Base-by-base conservation (phyloP, 306 rosid genomes). In the Pueraria montana region DNA sequence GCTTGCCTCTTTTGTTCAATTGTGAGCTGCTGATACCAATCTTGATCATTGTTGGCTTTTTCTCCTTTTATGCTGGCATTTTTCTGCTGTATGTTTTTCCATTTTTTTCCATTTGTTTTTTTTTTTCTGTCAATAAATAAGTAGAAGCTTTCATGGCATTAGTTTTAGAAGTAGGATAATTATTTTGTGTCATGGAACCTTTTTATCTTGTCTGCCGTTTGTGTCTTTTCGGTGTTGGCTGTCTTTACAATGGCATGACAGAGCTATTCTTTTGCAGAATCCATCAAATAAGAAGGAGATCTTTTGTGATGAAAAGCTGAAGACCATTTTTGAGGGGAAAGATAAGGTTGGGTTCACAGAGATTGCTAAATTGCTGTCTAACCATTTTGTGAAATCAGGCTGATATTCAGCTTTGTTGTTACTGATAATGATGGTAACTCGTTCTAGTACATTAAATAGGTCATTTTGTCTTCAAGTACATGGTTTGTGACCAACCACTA, bases 291-390 rank as follows among this genome's bases (percentile, higher is more conserved):
- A 90, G 88, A 92, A 49, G 88, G 91, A 87, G 86, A 82, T 92
- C 72, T 56, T 81, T 27, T 92, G 96, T 76, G 96, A 92, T 78
- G 94, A 71, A 14, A 92, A 88, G 86, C 76, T 92, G 83, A 92
- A 92, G 92, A 74, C 92, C 48, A 86, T 92, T n/a, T 92, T 92
- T 64, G 85, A 66, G 27, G 93, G 94, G 71, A 90, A 90, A 73
- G 96, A 90, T 8, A 82, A 67, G 43, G 93, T 92, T 1, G 92
- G 86, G 21, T 87, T 92, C 82, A 74, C 86, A 0, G 94, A 92
- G 78, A 90, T 92, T 84, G 87, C 87, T 34, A 80, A 50, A 80
- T 80, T 82, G 82, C 85, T 92, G 50, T 76, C 94, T 66, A 74
- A 34, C 79, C 96, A 92, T 84, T 92, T 90, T 66, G 83, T 61